phyloP scores from a whole-genome alignment of 352 stramenopile species.

The Pythium aquatile region DNA sequence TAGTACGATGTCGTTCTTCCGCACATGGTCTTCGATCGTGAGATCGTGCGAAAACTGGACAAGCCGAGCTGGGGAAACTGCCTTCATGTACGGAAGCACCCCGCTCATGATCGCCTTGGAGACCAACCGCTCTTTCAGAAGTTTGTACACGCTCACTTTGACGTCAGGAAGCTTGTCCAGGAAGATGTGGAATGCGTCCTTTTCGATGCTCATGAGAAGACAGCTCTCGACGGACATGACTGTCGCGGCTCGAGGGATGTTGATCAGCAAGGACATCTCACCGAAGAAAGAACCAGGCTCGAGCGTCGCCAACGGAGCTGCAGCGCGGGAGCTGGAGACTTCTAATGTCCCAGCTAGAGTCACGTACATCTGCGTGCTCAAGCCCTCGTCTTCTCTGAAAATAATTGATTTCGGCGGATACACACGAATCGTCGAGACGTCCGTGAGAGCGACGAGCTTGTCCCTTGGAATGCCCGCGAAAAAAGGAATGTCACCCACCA shows the following conservation, averaged over 20 bases:
- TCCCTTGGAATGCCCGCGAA: constrained; percentile 60
- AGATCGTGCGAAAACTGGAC: constrained; percentile 59
- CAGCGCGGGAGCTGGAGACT: constrained; percentile 54
- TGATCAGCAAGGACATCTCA: constrained; percentile 80
- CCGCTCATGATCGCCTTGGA: constrained; percentile 71
- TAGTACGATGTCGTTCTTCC: constrained; percentile 54
- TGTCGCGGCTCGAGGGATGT: constrained; percentile 71
- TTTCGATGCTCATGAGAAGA: constrained; percentile 81
- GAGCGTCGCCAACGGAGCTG: constrained; percentile 50
- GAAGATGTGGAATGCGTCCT: constrained; percentile 64
- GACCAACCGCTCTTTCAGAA: constrained; percentile 68
- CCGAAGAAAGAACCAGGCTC: constrained; percentile 76
- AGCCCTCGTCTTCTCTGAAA: constrained; percentile 72
- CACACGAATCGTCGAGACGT: constrained; percentile 76
- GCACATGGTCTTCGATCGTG: constrained; percentile 62
- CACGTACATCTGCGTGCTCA: constrained; percentile 81
- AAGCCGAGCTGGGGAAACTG: constrained; percentile 49
- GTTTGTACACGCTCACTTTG: constrained; percentile 44
- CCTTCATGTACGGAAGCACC: constrained; percentile 69
- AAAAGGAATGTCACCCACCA: constrained; percentile 67
- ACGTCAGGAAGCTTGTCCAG: constrained; percentile 58
- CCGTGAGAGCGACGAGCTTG: constrained; percentile 58
- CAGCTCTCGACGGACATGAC: constrained; percentile 67
- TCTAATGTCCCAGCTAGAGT: constrained; percentile 62
- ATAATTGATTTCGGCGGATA: constrained; percentile 68